phyloP scores from a whole-genome alignment of 148 eudicot genomes.

The Nepenthes gracilis region DNA sequence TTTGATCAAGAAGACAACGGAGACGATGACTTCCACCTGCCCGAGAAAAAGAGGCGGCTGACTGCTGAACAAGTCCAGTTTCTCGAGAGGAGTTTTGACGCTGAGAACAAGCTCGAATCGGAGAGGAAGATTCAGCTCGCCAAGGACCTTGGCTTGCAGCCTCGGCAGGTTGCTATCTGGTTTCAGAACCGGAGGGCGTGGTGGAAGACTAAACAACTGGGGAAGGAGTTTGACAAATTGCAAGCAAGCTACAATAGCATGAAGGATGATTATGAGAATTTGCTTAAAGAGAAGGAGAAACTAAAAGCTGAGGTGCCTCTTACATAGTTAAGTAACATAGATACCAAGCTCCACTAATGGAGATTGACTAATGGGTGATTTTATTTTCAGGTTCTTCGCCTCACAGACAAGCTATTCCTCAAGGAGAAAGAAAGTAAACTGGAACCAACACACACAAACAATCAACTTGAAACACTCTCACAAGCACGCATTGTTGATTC shows the following conservation, averaged over 20 bases:
- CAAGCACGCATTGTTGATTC: constrained; percentile 19
- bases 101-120: constrained; percentile 82
- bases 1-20: constrained; percentile 52
- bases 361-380: neutral
- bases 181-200: constrained; percentile 88
- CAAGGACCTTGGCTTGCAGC: constrained; percentile 79
- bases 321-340: neutral
- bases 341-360: too few relatives aligned
- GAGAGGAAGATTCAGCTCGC: constrained; percentile 81
- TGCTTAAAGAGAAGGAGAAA: constrained; percentile 61
- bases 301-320: constrained; percentile 36
- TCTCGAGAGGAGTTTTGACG: constrained; percentile 70
- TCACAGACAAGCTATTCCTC: constrained; percentile 37
- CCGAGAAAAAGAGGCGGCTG: constrained; percentile 77
- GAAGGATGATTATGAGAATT: constrained; percentile 49
- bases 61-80: constrained; percentile 60
- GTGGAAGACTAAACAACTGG: constrained; percentile 74
- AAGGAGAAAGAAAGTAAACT: constrained; percentile 21
- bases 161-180: constrained; percentile 90
- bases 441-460: constrained; percentile 7
- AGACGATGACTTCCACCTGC: constrained; percentile 53
- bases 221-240: constrained; percentile 59
- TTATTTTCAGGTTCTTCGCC: constrained; percentile 33
- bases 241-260: constrained; percentile 47
- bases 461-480: constrained; percentile 13